Percentiles rank a stretch among this genome's conserved stretches.
These are phyloP conservation scores for Lipomyces chichibuensis DNA, from an alignment of 805 yeast genomes.

Conservation along the genomic window DNA sequence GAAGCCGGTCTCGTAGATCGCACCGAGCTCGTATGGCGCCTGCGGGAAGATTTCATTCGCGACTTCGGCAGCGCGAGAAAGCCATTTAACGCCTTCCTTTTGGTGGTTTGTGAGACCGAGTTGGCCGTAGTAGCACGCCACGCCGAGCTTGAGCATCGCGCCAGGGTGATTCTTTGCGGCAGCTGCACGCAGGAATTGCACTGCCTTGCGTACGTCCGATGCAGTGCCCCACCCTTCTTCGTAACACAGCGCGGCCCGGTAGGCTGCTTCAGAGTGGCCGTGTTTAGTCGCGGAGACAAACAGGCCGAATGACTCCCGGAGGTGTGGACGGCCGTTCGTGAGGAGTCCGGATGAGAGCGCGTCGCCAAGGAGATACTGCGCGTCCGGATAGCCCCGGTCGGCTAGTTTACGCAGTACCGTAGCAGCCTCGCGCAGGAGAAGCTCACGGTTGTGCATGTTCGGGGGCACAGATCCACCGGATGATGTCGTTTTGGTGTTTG, in stretches of 20 bases:
- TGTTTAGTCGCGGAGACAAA: conserved; percentile 92
- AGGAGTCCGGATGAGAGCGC: conserved; percentile 82
- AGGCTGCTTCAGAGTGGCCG: conserved; percentile 89
- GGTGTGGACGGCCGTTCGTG: conserved; percentile 61
- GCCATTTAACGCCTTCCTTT: conserved; percentile 87
- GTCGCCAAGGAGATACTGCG: conserved; percentile 91
- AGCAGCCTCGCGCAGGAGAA: conserved; percentile 76
- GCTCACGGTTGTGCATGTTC: conserved; percentile 41
- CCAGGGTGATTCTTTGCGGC: conserved; percentile 92
- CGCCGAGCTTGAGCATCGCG: conserved; percentile 93
- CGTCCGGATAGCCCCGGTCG: conserved; percentile 81
- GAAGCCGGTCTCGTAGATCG: conserved; percentile 81
- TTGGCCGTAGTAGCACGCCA: conserved; percentile 78
- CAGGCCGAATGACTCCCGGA: conserved; percentile 70
- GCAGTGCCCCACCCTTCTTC: conserved; percentile 94
- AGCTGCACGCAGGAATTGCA: conserved; percentile 81
- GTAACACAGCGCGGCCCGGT: conserved; percentile 85
- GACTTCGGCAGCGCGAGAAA: conserved; percentile 78
- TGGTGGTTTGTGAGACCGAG: conserved; percentile 75
- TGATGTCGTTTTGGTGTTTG: conserved; percentile 6
- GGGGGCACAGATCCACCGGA: conserved; percentile 6
- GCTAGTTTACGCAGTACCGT: conserved; percentile 68
- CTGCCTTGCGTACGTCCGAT: conserved; percentile 81
- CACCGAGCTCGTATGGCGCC: conserved; percentile 93
- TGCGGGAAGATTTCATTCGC: conserved; percentile 85